Percentiles rank a stretch among this genome's conserved stretches.
Conservation (phyloP, 169 alveolate species). For the Plasmodium relictum region DNA sequence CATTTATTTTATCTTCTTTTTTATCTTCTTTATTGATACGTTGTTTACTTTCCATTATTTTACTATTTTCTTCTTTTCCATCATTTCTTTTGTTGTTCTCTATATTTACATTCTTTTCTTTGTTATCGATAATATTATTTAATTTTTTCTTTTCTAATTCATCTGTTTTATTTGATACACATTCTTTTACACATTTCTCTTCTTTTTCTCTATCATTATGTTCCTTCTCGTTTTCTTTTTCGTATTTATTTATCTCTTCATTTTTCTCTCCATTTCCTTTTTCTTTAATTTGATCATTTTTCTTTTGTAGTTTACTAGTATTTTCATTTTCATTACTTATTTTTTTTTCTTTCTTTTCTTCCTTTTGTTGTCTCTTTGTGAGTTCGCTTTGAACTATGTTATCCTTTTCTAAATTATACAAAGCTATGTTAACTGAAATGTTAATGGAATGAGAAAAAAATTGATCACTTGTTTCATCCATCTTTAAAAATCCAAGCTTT, state of each 20-base stretch:
- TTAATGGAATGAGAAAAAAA: slow-evolving; percentile 41
- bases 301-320: neutral
- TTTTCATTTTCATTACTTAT: neutral
- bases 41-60: neutral
- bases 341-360: neutral
- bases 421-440: slow-evolving; percentile 72
- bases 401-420: slow-evolving; percentile 32
- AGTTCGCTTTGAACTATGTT: slow-evolving; percentile 8
- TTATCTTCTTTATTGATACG: neutral
- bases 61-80: neutral
- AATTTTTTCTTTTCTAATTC: neutral
- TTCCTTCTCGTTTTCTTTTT: neutral
- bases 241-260: neutral
- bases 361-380: neutral
- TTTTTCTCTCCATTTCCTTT: neutral
- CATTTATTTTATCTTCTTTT: neutral
- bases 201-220: neutral
- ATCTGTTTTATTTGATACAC: neutral
- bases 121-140: too few species aligned
- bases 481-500: slow-evolving; percentile 34
- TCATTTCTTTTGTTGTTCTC: neutral
- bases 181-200: neutral
- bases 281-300: neutral
- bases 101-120: neutral
- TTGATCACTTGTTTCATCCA: slow-evolving; percentile 55